phyloP scores from a whole-genome alignment of 2,329 filamentous ascomycete genomes.

The Dothidotthia symphoricarpi region DNA sequence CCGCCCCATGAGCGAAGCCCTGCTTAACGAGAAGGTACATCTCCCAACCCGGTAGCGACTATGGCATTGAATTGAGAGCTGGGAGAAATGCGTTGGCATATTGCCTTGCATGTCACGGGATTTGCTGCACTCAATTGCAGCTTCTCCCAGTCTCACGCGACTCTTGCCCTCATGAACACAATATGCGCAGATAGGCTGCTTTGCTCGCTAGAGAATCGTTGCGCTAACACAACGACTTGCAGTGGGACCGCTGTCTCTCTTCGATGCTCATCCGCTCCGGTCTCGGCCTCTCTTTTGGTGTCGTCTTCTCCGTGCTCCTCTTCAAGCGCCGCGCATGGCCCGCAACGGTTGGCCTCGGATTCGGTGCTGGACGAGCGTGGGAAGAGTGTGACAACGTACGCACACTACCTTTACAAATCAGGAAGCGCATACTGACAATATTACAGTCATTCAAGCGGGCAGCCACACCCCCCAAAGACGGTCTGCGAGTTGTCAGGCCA shows the following conservation, averaged over 20 bases:
- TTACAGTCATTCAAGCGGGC: conserved; percentile 54
- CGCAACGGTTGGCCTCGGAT: conserved; percentile 89
- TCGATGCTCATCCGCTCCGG: conserved; percentile 96
- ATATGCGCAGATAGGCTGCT: conserved; percentile 3
- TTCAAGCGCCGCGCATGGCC: conserved; percentile 99
- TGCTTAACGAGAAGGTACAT: conserved; percentile 96
- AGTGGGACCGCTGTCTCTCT: conserved; percentile 99
- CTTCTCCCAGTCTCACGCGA: conserved; percentile 12
- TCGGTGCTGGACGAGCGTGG: conserved; percentile 93
- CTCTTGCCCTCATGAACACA: neutral
- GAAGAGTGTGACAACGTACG: conserved; percentile 86
- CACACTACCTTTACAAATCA: neutral
- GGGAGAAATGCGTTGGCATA: neutral
- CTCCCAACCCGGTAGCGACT: conserved; percentile 1
- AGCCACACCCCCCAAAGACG: conserved; percentile 49
- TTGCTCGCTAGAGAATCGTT: conserved; percentile 1
- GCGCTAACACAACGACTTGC: conserved; percentile 22
- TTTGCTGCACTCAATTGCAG: conserved; percentile 3
- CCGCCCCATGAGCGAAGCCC: conserved; percentile 90
- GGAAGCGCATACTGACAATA: neutral
- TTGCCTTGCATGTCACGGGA: neutral
- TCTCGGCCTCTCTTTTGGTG: conserved; percentile 92
- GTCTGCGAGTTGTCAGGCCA: conserved; percentile 50
- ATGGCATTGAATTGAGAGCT: neutral
- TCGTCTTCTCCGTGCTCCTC: conserved; percentile 96